Evolutionary conservation across 768 basidiomycete species (phyloP).

Genomic region (Leccinellum albellum): DNA sequence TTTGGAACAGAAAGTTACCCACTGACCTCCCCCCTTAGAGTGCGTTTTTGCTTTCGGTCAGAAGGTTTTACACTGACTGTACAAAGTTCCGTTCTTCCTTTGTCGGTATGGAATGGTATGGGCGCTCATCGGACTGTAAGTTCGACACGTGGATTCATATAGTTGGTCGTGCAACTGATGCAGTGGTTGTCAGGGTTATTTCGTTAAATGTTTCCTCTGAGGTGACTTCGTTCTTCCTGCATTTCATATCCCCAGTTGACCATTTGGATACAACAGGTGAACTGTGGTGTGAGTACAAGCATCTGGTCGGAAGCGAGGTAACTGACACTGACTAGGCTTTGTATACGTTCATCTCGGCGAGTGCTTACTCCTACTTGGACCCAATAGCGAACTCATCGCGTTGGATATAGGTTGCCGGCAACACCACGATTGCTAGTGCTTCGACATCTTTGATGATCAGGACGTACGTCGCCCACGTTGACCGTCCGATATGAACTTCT

Average conservation of each 20-base stretch:
- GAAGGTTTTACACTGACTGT: not conserved
- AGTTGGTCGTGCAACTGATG: not conserved
- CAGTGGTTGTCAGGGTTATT: slow-evolving; percentile 42
- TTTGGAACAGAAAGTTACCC: not conserved
- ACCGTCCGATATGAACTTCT: slow-evolving; percentile 19
- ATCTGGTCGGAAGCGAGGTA: not conserved
- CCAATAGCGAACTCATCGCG: not conserved
- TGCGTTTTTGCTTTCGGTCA: slow-evolving; percentile 6
- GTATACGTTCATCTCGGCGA: slow-evolving; percentile 65
- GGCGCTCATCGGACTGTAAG: slow-evolving; percentile 59
- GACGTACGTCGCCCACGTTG: slow-evolving; percentile 39
- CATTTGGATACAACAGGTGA: slow-evolving; percentile 36
- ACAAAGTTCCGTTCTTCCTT: slow-evolving; percentile 59
- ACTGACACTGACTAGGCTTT: slow-evolving; percentile 42
- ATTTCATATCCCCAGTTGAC: not conserved
- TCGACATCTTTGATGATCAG: slow-evolving; percentile 64
- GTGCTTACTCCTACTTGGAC: slow-evolving; percentile 9
- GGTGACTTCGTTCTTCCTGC: slow-evolving; percentile 7
- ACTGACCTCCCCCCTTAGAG: slow-evolving; percentile 15
- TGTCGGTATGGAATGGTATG: slow-evolving; percentile 72
- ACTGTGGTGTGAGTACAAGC: slow-evolving; percentile 48
- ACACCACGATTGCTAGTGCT: slow-evolving; percentile 26
- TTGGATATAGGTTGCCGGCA: slow-evolving; percentile 21
- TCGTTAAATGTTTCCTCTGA: slow-evolving; percentile 48
- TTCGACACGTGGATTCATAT: not conserved